phyloP scores from a whole-genome alignment of 2,329 filamentous ascomycete species.

The Aspergillus novofumigatus region DNA sequence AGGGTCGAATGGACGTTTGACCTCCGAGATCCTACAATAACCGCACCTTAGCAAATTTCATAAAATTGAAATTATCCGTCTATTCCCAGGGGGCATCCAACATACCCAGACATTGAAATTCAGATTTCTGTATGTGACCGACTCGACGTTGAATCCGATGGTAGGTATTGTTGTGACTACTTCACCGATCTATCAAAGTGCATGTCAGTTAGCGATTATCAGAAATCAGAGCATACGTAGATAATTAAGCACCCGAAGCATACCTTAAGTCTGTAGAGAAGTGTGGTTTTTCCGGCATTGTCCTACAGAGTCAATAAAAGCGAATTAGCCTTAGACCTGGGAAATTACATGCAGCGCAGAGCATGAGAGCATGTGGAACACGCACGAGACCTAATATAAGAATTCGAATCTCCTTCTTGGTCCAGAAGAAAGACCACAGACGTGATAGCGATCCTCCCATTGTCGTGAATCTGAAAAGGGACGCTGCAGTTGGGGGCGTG shows the following conservation, averaged over 20 bases:
- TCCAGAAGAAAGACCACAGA: constrained; percentile 70
- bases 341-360: constrained; percentile 5
- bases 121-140: constrained; percentile 95
- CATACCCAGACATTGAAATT: constrained; percentile 98
- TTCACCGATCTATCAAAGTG: constrained; percentile 73
- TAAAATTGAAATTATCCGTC: background rate
- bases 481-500: background rate
- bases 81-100: background rate
- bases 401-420: constrained; percentile 97
- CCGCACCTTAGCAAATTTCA: background rate
- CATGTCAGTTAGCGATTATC: background rate
- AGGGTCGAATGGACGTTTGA: constrained; percentile 96
- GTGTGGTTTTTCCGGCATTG: constrained; percentile 96
- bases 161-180: constrained; percentile 99
- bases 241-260: constrained; percentile 3
- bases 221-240: background rate
- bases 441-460: constrained; percentile 57
- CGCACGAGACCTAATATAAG: constrained; percentile 87
- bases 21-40: constrained; percentile 74
- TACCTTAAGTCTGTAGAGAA: constrained; percentile 94
- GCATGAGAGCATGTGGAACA: constrained; percentile 47
- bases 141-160: constrained; percentile 99
- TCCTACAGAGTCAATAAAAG: constrained; percentile 55
- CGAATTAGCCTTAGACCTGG: constrained; percentile 14
- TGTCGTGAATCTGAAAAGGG: constrained; percentile 14